A percentile compares a stretch with the other conserved stretches of the same genome.
Evolutionary conservation across 768 basidiomycete species (phyloP).

Genomic region (Amanita pseudoporphyria): DNA sequence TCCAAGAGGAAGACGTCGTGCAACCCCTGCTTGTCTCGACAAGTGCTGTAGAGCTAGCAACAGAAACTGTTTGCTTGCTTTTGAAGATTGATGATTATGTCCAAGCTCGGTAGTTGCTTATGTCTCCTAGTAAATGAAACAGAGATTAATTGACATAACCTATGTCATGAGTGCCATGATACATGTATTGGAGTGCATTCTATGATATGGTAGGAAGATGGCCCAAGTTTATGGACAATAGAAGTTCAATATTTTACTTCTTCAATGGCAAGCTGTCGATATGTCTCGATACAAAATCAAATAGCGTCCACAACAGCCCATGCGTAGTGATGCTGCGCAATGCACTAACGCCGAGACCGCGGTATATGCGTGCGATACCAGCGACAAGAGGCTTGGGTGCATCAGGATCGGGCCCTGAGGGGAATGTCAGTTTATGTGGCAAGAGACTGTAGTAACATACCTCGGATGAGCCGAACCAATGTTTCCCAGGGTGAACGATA

Average conservation of each 20-base stretch:
- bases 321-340: conserved; percentile 88
- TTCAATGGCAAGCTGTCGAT: conserved; percentile 45
- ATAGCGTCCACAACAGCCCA: conserved; percentile 89
- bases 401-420: conserved; percentile 65
- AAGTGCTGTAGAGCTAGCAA: conserved; percentile 89
- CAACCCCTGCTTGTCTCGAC: conserved; percentile 94
- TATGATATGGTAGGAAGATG: conserved; percentile 1
- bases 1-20: conserved; percentile 94
- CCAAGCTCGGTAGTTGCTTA: conserved; percentile 47
- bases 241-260: not conserved
- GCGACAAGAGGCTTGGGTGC: conserved; percentile 66
- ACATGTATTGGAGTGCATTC: conserved; percentile 3
- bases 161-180: conserved; percentile 2
- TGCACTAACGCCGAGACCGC: conserved; percentile 91
- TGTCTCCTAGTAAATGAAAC: not conserved
- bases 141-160: not conserved
- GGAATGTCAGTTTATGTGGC: not conserved
- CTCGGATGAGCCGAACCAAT: conserved; percentile 70
- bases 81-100: conserved; percentile 95
- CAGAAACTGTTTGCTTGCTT: conserved; percentile 95
- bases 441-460: conserved; percentile 25
- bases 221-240: conserved; percentile 1
- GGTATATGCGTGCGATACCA: conserved; percentile 81
- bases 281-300: conserved; percentile 69
- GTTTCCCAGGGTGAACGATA: conserved; percentile 69